Evolutionary conservation across 2,329 filamentous ascomycete species (phyloP).

Genomic region (Ceratocystis smalleyi): DNA sequence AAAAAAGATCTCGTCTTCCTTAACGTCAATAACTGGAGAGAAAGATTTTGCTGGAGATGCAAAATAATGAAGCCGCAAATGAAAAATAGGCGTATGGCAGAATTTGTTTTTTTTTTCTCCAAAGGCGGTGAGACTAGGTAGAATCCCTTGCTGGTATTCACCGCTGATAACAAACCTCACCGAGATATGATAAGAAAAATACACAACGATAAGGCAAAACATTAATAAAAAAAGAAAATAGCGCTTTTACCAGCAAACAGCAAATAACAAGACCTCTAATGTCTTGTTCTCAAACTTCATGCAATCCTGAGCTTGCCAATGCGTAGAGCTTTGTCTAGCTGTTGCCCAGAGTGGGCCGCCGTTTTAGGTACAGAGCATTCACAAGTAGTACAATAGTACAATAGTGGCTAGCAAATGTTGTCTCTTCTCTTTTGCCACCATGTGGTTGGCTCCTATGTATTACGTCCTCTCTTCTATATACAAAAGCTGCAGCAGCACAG

Average conservation of each 20-base stretch:
- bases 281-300: too few species aligned
- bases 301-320: too few species aligned
- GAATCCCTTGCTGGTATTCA: background rate
- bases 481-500: background rate
- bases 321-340: background rate
- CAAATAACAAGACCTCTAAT: too few species aligned
- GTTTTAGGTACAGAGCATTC: too few species aligned
- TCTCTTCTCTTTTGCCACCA: background rate
- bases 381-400: too few species aligned
- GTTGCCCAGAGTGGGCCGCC: background rate
- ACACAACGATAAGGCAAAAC: conserved; percentile 7
- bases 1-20: background rate
- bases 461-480: background rate
- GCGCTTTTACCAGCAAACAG: too few species aligned
- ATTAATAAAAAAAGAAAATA: background rate
- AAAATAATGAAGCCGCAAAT: conserved; percentile 2
- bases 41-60: conserved; percentile 15
- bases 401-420: background rate
- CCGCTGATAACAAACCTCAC: conserved; percentile 4
- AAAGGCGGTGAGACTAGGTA: conserved; percentile 13
- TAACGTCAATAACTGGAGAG: background rate
- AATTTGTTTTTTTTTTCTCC: conserved; percentile 12
- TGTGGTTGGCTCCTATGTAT: background rate
- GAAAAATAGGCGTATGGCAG: conserved; percentile 12
- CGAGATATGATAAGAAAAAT: conserved; percentile 6